These are phyloP conservation scores for Claviceps humidiphila DNA, from an alignment of 2,329 filamentous ascomycete species.

Conservation along the genomic window DNA sequence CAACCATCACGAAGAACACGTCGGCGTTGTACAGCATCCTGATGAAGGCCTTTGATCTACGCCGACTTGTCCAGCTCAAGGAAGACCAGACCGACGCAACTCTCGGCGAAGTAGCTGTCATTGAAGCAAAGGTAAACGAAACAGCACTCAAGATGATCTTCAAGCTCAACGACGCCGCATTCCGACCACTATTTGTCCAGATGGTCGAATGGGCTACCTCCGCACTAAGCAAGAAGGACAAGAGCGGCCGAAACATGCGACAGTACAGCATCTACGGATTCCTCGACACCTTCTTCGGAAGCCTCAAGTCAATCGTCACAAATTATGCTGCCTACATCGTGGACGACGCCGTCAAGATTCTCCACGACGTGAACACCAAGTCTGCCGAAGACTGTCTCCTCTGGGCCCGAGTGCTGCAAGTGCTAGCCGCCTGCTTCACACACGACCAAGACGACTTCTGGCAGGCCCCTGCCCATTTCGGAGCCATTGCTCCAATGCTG, in stretches of 20 bases:
- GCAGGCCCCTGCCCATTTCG: conserved; percentile 83
- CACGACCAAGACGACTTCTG: conserved; percentile 94
- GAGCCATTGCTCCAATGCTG: conserved; percentile 54
- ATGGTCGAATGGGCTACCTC: conserved; percentile 69
- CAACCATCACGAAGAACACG: conserved; percentile 63
- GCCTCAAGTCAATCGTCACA: conserved; percentile 86
- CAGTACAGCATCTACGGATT: conserved; percentile 73
- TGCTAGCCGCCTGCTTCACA: conserved; percentile 64
- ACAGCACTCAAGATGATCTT: conserved; percentile 81
- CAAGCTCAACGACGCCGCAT: conserved; percentile 89
- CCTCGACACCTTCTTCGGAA: conserved; percentile 65
- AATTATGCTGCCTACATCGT: conserved; percentile 78
- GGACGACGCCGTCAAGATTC: conserved; percentile 55
- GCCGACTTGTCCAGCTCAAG: conserved; percentile 39
- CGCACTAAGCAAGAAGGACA: conserved; percentile 48
- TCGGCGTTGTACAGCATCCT: conserved; percentile 53
- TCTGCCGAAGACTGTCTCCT: conserved; percentile 40
- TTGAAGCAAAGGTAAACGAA: conserved; percentile 55
- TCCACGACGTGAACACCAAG: conserved; percentile 38
- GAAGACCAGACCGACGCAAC: conserved; percentile 30
- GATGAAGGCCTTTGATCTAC: conserved; percentile 49
- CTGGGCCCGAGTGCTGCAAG: conserved; percentile 56
- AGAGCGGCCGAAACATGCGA: conserved; percentile 43
- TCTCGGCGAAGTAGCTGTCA: conserved; percentile 36
- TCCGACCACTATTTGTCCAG: conserved; percentile 79